Evolutionary conservation across 176 grass and related monocot species (phyloP), one percentile per base, ranked within the genome.

Genomic region (Triticum urartu): DNA sequence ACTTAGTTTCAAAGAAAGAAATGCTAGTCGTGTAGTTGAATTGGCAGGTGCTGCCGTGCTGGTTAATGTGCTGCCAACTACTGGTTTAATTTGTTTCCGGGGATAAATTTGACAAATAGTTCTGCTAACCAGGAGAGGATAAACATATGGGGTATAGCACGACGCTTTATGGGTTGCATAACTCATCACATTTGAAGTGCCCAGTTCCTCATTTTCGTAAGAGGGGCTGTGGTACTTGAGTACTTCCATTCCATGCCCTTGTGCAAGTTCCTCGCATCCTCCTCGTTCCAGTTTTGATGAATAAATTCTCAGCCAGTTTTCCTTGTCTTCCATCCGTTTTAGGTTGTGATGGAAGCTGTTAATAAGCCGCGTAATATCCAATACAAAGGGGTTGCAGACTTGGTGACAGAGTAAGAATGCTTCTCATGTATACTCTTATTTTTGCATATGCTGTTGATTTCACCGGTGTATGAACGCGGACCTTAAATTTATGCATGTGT

Each of bases 331-430:
- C 47, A 14, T 50, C 17, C 34, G 30, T 83, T 82, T 48, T 75
- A 98, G 96, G 96, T 98, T 88, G 86, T 94, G 66, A 94, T 95
- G 96, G 96, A 95, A 92, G 92, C 93, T 87, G 90, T 98, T 28
- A 94, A 92, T 86, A 98, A 94, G 64, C 96, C 93, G 76, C 93
- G 86, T 13, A 98, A 94, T 88, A 94, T 98, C 62, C 91, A 77
- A 34, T 98, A 98, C 79, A 95, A 98, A 78, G 96, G 96, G 64
- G 73, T 92, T 40, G 92, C 96, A 54, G 96, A 98, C 79, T 88
- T 98, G 91, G 96, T 98, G 45, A 98, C 90, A 61, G 96, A 98
- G 93, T 98, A 94, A 95, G 96, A 80, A 85, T 56, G 40, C 8
- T 77, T 83, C 67, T 87, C 9, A 11, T 54, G 71, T 18, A 40